Base-by-base conservation (phyloP, 805 yeast genomes). In the Tetrapisispora pingtungensis region DNA sequence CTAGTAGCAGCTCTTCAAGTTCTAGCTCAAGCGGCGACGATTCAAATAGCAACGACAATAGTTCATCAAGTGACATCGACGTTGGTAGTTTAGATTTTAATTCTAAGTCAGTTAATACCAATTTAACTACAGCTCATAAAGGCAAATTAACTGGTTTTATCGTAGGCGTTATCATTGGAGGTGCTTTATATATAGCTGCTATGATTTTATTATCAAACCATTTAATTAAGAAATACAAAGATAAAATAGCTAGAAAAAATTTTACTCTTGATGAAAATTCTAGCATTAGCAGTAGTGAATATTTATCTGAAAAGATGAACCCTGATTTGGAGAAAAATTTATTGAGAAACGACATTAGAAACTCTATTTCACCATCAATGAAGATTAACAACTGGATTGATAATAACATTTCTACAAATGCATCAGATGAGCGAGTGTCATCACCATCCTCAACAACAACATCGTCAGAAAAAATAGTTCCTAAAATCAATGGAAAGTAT, bases 91-190 rank as follows among this genome's bases (percentile, higher is more conserved):
- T 53, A 36, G 57, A 53, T 58, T 48, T 64, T 61, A 44, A 45
- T 22, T 19, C 34, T 15, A 49, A 49, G 26, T 36, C 45, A 40
- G 37, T 37, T 1, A 22, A 45, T 19, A 40, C 51, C 7, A 55
- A 56, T 17, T 38, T 46, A 17, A 41, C 61, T 6, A 51, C 62
- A 4, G 56, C 61, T 33, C 60, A 65, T 45, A 66, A 65, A 47
- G 66, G 67, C 38, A 72, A 72, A 49, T 72, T 85, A 20, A 81
- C 84, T 22, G 96, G 95, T 32, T 75, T 88, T 43, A 80, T 90
- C 13, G 72, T 86, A 34, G 96, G 97, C 39, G 79, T 94, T 7
- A 79, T 85, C 27, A 78, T 76, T 13, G 97, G 96, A 44, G 81
- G 85, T 38, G 67, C 75, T 7, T 66, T 76, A 10, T 84, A 84